A percentile compares a stretch with the other conserved stretches of the same genome.
Conservation (phyloP, 176 grass and related monocot species). For the Musa troglodytarum region DNA sequence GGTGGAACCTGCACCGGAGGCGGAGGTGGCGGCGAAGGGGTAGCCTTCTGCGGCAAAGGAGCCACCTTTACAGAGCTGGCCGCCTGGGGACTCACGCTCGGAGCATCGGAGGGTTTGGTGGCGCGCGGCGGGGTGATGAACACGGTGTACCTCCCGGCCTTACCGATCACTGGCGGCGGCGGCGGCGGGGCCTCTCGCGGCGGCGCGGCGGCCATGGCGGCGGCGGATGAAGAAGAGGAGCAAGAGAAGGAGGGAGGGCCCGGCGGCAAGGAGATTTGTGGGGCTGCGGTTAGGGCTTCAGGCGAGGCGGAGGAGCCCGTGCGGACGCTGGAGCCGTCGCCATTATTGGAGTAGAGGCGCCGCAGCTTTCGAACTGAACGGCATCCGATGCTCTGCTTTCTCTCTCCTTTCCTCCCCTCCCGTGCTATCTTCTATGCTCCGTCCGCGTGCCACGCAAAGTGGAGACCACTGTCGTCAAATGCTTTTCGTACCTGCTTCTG, state of each 20-base stretch:
- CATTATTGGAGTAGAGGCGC: background rate
- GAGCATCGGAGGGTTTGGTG: background rate
- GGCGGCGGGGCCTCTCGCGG: background rate
- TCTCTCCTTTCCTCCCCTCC: background rate
- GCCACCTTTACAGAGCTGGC: background rate
- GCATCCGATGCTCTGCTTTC: background rate
- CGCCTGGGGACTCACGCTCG: background rate
- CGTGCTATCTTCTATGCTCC: background rate
- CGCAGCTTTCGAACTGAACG: background rate
- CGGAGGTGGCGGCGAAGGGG: background rate
- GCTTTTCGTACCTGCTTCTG: background rate
- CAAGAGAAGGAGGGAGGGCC: background rate
- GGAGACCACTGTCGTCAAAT: background rate
- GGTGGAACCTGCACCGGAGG: constrained; percentile 54
- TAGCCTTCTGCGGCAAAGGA: background rate
- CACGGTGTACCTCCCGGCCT: constrained; percentile 11
- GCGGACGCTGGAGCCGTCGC: no score
- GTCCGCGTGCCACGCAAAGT: background rate
- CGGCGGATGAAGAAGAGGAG: background rate
- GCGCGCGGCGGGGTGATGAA: background rate
- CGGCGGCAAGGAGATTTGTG: background rate
- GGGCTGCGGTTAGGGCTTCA: background rate
- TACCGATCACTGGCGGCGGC: constrained; percentile 13
- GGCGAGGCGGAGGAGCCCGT: no score
- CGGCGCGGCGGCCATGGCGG: background rate